Evolutionary conservation across 495 filamentous ascomycete species (phyloP).

Genomic region (Aspergillus affinis): DNA sequence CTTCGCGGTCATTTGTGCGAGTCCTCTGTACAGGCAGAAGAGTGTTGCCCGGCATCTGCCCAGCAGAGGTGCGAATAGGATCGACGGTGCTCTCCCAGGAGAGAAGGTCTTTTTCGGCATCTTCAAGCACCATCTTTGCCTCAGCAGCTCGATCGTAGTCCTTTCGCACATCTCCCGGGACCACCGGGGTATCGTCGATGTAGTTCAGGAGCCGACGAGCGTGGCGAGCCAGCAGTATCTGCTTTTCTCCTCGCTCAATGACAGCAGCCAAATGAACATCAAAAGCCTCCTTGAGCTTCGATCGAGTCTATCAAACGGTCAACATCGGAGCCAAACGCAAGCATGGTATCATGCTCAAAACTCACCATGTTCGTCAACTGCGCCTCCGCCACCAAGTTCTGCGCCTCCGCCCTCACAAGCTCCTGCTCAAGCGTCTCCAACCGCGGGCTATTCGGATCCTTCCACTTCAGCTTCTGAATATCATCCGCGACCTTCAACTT

Average conservation of each 20-base stretch:
- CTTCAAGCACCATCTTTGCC: constrained; percentile 82
- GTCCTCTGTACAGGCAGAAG: constrained; percentile 13
- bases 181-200: constrained; percentile 87
- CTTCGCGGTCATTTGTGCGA: not conserved
- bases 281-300: constrained; percentile 92
- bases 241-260: constrained; percentile 95
- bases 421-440: constrained; percentile 89
- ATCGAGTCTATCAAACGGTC: constrained; percentile 62
- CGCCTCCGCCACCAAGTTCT: constrained; percentile 93
- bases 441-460: constrained; percentile 76
- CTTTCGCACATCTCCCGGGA: constrained; percentile 75
- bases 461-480: constrained; percentile 82
- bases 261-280: constrained; percentile 81
- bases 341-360: constrained; percentile 2
- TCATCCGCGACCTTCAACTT: constrained; percentile 85
- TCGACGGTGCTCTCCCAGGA: constrained; percentile 66
- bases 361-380: constrained; percentile 89
- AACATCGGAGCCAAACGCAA: constrained; percentile 2
- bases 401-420: constrained; percentile 90
- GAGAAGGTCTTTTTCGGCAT: constrained; percentile 84
- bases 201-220: constrained; percentile 80
- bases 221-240: constrained; percentile 87
- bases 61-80: constrained; percentile 38
- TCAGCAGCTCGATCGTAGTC: constrained; percentile 62
- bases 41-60: constrained; percentile 8